Conservation (phyloP, 2,329 filamentous ascomycete genomes). For the Cryphonectria japonica region DNA sequence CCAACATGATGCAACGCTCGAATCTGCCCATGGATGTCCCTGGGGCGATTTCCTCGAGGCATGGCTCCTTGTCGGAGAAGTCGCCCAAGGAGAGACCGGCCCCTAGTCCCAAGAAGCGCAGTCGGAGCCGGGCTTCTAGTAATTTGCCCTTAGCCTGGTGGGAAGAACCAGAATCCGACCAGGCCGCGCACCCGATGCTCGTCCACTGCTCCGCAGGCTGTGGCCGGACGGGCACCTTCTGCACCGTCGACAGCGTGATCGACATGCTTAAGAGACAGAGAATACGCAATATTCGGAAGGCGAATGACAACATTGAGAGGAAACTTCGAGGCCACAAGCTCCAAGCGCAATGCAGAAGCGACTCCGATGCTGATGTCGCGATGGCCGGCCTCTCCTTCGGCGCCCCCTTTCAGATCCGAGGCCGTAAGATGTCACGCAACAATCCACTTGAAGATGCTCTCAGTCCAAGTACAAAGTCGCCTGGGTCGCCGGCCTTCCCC, state of each 20-base stretch:
- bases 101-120: constrained; percentile 31
- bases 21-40: constrained; percentile 50
- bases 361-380: constrained; percentile 50
- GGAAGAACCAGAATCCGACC: constrained; percentile 62
- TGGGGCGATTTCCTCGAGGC: constrained; percentile 36
- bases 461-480: constrained; percentile 27
- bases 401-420: constrained; percentile 21
- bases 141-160: constrained; percentile 49
- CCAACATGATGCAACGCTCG: constrained; percentile 71
- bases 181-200: constrained; percentile 69
- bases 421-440: constrained; percentile 27
- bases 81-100: constrained; percentile 4
- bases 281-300: constrained; percentile 35
- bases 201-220: constrained; percentile 97
- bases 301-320: constrained; percentile 36
- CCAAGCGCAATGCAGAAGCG: constrained; percentile 33
- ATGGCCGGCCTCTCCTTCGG: constrained; percentile 41
- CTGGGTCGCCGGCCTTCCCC: constrained; percentile 34
- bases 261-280: constrained; percentile 94
- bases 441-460: constrained; percentile 26
- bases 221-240: constrained; percentile 94
- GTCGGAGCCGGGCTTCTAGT: constrained; percentile 24
- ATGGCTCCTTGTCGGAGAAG: constrained; percentile 6
- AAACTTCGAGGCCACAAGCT: constrained; percentile 27
- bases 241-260: constrained; percentile 92